Evolutionary conservation across 2,329 filamentous ascomycete species (phyloP), one percentile per base, ranked within the genome.

Genomic region (Colletotrichum gigasporum): DNA sequence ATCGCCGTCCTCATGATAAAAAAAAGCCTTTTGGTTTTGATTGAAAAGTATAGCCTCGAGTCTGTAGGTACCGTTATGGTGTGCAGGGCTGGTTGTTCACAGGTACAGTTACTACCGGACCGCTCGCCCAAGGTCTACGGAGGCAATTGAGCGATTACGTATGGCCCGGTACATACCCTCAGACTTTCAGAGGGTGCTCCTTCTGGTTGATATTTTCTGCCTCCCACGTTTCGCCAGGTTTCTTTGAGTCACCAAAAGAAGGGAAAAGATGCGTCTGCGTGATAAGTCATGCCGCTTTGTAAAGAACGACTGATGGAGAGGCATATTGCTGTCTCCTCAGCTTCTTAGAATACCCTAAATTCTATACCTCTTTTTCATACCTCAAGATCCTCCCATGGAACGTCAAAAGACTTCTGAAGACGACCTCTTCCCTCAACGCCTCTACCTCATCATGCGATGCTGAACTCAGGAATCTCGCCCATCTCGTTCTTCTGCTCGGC

Each of bases 401-500:
- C 20, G 6, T 48, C 22, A 28, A 22, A 50, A 39, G n/a, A 37
- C 52, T 34, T 57, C 32, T 61, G n/a, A 30, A 16, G n/a, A 24
- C 14, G n/a, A 22, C 16, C 22, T 7, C 9, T 22, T 11, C 26
- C 26, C 9, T 8, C 10, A 16, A 28, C 10, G 4, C 18, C 5
- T 18, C 37, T 12, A 16, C 12, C 41, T 42, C n/a, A 54, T 61
- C 53, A 96, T 71, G 88, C 87, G 72, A 97, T 86, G 41, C 89
- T 90, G 72, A 97, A 87, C 67, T 92, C 89, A 10, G 91, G 82
- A 69, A 98, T 90, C 79, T 95, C 92, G 5, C 95, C 95, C 81
- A 91, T 93, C 79, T 97, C 93, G 64, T 91, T 90, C 74, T 88
- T 90, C 65, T 83, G 74, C 72, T 90, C 87, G 3, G 79, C 83